These are phyloP conservation scores for Solanum lignicaule DNA, from an alignment of 257 asterid species.

Conservation along the genomic window DNA sequence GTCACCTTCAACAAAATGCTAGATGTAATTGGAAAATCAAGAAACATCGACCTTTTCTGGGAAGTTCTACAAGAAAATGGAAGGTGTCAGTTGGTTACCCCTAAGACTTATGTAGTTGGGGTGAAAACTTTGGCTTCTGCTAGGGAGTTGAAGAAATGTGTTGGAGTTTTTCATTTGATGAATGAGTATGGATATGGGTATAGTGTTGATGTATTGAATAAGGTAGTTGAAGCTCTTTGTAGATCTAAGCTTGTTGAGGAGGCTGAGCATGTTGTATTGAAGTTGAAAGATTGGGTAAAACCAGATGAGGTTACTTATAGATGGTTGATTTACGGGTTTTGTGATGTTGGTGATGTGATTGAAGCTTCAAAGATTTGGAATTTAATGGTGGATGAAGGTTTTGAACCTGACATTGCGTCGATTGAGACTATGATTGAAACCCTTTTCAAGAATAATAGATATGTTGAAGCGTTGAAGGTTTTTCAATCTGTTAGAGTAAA, in stretches of 20 bases:
- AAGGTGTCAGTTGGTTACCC: constrained; percentile 38
- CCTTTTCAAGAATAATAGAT: constrained; percentile 50
- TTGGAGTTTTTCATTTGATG: constrained; percentile 73
- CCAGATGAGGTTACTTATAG: constrained; percentile 53
- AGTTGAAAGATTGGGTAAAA: constrained; percentile 44
- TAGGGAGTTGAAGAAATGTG: constrained; percentile 78
- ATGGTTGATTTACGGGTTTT: constrained; percentile 74
- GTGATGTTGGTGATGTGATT: constrained; percentile 69
- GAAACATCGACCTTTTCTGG: constrained; percentile 82
- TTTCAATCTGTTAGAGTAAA: constrained; percentile 55
- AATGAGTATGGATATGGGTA: constrained; percentile 57
- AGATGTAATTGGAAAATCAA: constrained; percentile 68
- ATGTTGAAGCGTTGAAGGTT: constrained; percentile 54
- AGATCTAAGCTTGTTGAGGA: constrained; percentile 54
- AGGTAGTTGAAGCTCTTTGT: constrained; percentile 49
- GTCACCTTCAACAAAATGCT: constrained; percentile 71
- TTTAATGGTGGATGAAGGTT: constrained; percentile 65
- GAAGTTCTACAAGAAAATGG: constrained; percentile 55
- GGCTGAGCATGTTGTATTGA: constrained; percentile 60
- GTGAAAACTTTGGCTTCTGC: constrained; percentile 22
- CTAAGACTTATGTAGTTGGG: constrained; percentile 56
- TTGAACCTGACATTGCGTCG: constrained; percentile 28
- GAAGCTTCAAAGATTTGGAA: constrained; percentile 93
- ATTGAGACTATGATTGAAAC: constrained; percentile 51
- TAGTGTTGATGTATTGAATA: constrained; percentile 42